phyloP scores from a whole-genome alignment of 1,139 yeast species.

The Geotrichum cucujoidarum region DNA sequence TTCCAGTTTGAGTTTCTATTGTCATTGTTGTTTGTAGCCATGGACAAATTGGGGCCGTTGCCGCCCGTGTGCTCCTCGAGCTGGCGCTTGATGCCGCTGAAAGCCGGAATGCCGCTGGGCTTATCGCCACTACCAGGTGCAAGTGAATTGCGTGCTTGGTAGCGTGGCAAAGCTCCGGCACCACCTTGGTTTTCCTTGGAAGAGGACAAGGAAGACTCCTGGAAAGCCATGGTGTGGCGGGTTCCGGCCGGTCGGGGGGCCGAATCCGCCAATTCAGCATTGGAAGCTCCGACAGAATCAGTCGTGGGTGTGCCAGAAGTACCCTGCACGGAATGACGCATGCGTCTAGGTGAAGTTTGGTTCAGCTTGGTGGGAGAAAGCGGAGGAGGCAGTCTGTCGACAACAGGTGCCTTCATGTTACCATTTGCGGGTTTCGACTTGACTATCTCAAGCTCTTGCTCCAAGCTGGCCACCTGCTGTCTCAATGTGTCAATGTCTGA shows the following conservation, averaged over 20 bases:
- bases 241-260: not conserved
- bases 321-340: not conserved
- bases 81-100: not conserved
- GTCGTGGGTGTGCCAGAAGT: not conserved
- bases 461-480: constrained; percentile 6
- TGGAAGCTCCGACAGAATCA: not conserved
- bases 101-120: constrained; percentile 4
- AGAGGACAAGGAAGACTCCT: not conserved
- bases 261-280: too few relatives aligned
- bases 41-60: not conserved
- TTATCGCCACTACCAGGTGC: not conserved
- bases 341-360: not conserved
- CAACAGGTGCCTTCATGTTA: not conserved
- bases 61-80: constrained; percentile 1
- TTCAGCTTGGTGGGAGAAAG: not conserved
- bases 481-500: constrained; percentile 54
- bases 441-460: not conserved
- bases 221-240: not conserved
- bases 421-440: not conserved
- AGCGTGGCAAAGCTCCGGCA: constrained; percentile 2
- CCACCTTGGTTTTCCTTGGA: not conserved
- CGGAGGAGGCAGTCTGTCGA: not conserved
- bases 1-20: constrained; percentile 52
- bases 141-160: not conserved
- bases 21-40: not conserved